Base-by-base conservation (phyloP, 495 filamentous ascomycete species). In the Penicillium mononematosum region DNA sequence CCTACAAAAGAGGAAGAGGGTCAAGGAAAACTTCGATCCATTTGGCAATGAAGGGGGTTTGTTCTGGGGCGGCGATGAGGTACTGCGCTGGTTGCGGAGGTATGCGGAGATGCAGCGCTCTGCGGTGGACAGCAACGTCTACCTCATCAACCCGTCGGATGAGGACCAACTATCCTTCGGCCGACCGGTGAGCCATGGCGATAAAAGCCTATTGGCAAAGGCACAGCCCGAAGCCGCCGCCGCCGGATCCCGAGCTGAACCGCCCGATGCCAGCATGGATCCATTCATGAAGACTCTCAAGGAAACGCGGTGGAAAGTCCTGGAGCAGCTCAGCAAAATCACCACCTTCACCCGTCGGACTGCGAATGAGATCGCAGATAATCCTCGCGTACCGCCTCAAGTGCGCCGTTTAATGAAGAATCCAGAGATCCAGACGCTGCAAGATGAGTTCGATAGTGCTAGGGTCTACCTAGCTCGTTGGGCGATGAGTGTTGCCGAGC, bases 401-500 rank as follows among this genome's bases (percentile, higher is more conserved):
- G 84, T 98, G 27, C 82, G 88, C 62, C 82, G 90, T 50, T 62
- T 98, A 66, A 84, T 98, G 76, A 83, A 85, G 64, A 96, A 95
- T 54, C 95, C 94, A 1, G 92, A 98, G 67, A 92, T 98, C 11
- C 92, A 96, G 71, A 96, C 91, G 0, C 62, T 98, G 45, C 90
- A 94, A 68, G 92, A 97, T 58, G 94, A 98, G 68, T 98, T 98
- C 60, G 95, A 98, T 72, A 96, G 90, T 64, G 94, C 95, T 6
- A 81, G 94, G 58, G 76, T 98, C 38, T 98, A 98, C 63, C 78
- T 98, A 22, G 94, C 94, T 3, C 80, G 94, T 45, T 98, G 94
- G 94, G 94, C 94, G 0, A 98, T 98, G 94, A 95, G 90, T 1
- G 95, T 98, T 52, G 91, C 93, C 0, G 94, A 98, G 70, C 94